Conservation (phyloP, 2,329 filamentous ascomycete genomes). For the Pseudogymnoascus sp. region DNA sequence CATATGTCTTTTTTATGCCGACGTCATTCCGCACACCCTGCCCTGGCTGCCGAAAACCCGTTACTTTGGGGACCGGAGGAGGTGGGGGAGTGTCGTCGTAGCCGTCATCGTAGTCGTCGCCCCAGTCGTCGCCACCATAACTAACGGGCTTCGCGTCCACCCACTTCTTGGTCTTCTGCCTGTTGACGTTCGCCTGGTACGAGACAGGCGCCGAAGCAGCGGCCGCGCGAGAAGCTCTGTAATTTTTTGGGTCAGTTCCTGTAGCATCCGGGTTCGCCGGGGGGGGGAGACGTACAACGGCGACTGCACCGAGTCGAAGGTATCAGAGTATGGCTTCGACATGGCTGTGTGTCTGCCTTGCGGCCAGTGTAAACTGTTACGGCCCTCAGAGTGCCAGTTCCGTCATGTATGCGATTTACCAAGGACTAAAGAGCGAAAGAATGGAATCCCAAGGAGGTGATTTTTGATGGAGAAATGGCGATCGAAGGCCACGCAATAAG, state of each 20-base stretch:
- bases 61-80: constrained; percentile 30
- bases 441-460: not conserved
- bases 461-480: not conserved
- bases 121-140: constrained; percentile 95
- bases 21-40: constrained; percentile 22
- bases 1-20: constrained; percentile 22
- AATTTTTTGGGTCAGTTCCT: not conserved
- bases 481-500: not conserved
- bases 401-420: constrained; percentile 7
- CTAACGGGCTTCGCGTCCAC: constrained; percentile 76
- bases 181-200: constrained; percentile 80
- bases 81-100: constrained; percentile 36
- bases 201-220: constrained; percentile 18
- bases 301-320: constrained; percentile 22
- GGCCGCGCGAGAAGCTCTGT: constrained; percentile 18
- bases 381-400: constrained; percentile 7
- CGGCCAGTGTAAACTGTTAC: not conserved
- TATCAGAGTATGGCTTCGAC: constrained; percentile 25
- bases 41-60: constrained; percentile 36
- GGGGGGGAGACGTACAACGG: constrained; percentile 20
- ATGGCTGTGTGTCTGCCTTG: constrained; percentile 15
- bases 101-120: constrained; percentile 58
- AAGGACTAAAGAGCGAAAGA: not conserved
- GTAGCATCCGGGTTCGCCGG: not conserved
- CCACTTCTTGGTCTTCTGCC: constrained; percentile 91